Base-by-base conservation (phyloP, 169 alveolate genomes). In the Toxoplasma gondii region DNA sequence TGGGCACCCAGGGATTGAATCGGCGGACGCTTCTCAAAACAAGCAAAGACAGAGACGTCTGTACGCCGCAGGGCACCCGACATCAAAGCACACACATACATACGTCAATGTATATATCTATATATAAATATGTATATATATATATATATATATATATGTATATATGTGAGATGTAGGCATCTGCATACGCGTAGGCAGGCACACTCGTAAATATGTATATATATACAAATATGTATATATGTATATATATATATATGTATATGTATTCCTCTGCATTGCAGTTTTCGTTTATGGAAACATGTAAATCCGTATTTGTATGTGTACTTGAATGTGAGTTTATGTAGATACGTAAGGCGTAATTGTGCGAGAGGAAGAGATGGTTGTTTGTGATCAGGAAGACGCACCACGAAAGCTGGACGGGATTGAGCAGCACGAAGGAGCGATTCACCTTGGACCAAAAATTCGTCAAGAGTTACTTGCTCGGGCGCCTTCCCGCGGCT, bases 391-490 rank as follows among this genome's bases (percentile, higher is more conserved):
- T 88, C 67, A 97, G 98, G 87, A 97, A 97, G 88, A 96, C 97
- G n/a, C 98, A 97, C 53, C 98, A 97, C 88, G 98, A 97, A 87
- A 94, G 96, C 86, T 97, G 98, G 98, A 96, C 97, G 0, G 98
- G 98, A 34, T 96, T 96, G 84, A 91, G 91, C 92, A 95, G 97
- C 93, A 95, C 97, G 27, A 97, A 97, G 94, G 98, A 97, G 93
- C 93, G 98, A 10, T 97, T 96, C 84, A 96, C 96, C 36, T 43
- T 97, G 45, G 91, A 88, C 58, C 95, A 93, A 91, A 58, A 92
- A 53, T 69, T 44, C 24, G 93, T 93, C 17, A 45, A 78, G 69
- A 80, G 87, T 1, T 87, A 64, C 67, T 54, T 92, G 94, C 91
- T 92, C 36, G 84, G 82, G 88, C 88, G 78, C 34, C 45, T 91